Evolutionary conservation across 768 basidiomycete genomes (phyloP), one percentile per base, ranked within the genome.

Genomic region (Lepiota subincarnata): DNA sequence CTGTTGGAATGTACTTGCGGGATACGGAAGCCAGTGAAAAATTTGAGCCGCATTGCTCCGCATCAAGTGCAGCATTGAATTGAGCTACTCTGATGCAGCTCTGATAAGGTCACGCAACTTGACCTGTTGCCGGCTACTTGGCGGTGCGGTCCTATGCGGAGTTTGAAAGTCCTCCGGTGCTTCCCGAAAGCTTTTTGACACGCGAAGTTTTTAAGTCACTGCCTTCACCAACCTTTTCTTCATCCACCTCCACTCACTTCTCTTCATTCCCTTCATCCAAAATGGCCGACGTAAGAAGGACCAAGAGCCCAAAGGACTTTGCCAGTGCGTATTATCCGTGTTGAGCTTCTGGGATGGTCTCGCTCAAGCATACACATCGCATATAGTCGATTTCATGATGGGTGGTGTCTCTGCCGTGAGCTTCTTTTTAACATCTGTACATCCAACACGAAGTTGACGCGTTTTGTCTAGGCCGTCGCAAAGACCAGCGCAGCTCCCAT

Each of bases 401-500:
- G 92, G 92, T 70, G 92, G 91, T 86, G 88, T 92, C 65, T 92
- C 90, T 59, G 89, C 91, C 65, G 89, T 91, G 70, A 46, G 87
- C 77, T 51, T 59, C 44, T 19, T 28, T 37, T 26, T 6, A 26
- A 0, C 38, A 7, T 31, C 14, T 35, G 37, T 44, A 19, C 47
- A 26, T 43, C 37, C 40, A 12, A 57, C 37, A 13, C 38, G 38
- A 55, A 47, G 57, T 54, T 70, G 50, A 52, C 53, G 51, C 36
- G 28, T 55, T 42, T 57, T 34, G 56, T 56, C 34, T 70, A 94
- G 92, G 97, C 97, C 63, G 92, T 98, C 72, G 89, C 97, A 52
- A 99, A 99, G 84, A 98, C 97, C 61, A 90, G 89, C 61, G 97
- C 97, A 64, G 97, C 97, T 60, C 97, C 97, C 75, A 99, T 99